phyloP scores from a whole-genome alignment of 164 flowering plant species.

The Stephania cephalantha region DNA sequence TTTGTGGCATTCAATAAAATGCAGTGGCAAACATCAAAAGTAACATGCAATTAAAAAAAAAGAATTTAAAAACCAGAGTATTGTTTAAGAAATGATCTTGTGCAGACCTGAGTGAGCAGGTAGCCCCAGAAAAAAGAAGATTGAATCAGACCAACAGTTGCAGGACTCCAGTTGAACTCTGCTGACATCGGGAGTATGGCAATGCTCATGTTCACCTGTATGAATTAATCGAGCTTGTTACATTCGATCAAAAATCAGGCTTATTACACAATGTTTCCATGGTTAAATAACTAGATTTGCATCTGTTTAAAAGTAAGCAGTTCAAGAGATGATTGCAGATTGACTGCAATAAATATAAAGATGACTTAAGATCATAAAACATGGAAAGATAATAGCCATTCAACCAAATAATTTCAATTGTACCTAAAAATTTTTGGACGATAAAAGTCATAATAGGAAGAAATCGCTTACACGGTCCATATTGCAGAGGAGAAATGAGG shows the following conservation, averaged over 20 bases:
- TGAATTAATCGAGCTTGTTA: slow-evolving; percentile 6
- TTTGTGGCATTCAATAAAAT: background rate
- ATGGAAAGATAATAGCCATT: background rate
- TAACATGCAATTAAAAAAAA: background rate
- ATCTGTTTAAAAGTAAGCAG: background rate
- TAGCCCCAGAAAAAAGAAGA: slow-evolving; percentile 99
- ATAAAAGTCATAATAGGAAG: background rate
- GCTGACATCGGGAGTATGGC: slow-evolving; percentile 96
- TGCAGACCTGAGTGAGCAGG: slow-evolving; percentile 83
- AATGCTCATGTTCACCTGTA: slow-evolving; percentile 90
- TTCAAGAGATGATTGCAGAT: background rate
- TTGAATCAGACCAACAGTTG: slow-evolving; percentile 96
- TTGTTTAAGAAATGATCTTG: background rate
- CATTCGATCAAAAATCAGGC: background rate
- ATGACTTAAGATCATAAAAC: background rate
- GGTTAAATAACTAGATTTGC: background rate
- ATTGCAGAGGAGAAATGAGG: slow-evolving; percentile 88
- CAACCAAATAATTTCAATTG: background rate
- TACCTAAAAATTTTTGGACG: background rate
- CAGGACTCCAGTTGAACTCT: slow-evolving; percentile 93
- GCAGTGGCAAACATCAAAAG: background rate
- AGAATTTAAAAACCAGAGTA: background rate
- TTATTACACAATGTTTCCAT: background rate
- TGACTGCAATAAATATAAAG: background rate
- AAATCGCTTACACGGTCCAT: slow-evolving; percentile 84